Conservation (phyloP, 2,329 filamentous ascomycete genomes). For the Penicillium brevicompactum region DNA sequence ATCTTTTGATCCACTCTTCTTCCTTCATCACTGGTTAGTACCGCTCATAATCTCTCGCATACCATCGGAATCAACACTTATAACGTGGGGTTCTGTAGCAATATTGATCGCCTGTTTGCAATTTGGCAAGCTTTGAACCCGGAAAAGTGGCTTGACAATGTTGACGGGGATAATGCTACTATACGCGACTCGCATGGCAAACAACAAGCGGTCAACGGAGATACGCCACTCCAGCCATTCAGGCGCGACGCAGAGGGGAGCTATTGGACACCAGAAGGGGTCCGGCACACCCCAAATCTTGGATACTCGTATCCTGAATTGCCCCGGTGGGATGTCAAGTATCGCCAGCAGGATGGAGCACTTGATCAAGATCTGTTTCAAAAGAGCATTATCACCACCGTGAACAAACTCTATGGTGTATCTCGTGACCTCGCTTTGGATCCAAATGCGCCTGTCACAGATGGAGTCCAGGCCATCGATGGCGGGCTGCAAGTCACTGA, state of each 20-base stretch:
- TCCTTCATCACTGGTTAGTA: conserved; percentile 66
- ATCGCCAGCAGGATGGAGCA: conserved; percentile 1
- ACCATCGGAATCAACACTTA: no score
- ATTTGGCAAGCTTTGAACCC: conserved; percentile 16
- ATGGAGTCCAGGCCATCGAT: conserved; percentile 8
- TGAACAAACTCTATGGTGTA: conserved; percentile 8
- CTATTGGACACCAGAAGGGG: conserved; percentile 6
- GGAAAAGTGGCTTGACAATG: conserved; percentile 6
- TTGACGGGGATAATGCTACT: conserved; percentile 4
- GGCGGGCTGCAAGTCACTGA: conserved; percentile 9
- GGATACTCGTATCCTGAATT: conserved; percentile 11
- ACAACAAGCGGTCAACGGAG: conserved; percentile 1
- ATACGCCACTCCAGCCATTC: conserved; percentile 10
- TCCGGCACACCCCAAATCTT: conserved; percentile 1
- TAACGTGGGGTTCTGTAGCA: not conserved
- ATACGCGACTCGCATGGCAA: conserved; percentile 6
- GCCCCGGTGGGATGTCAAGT: conserved; percentile 2
- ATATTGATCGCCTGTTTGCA: conserved; percentile 19
- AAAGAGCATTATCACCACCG: not conserved
- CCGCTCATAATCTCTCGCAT: no score
- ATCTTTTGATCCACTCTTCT: conserved; percentile 78
- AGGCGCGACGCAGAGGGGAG: not conserved
- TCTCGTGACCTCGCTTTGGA: conserved; percentile 8
- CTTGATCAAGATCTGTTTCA: conserved; percentile 5
- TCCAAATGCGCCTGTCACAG: conserved; percentile 2